phyloP scores from a whole-genome alignment of 2,329 filamentous ascomycete genomes.

The Aspergillus calidoustus region DNA sequence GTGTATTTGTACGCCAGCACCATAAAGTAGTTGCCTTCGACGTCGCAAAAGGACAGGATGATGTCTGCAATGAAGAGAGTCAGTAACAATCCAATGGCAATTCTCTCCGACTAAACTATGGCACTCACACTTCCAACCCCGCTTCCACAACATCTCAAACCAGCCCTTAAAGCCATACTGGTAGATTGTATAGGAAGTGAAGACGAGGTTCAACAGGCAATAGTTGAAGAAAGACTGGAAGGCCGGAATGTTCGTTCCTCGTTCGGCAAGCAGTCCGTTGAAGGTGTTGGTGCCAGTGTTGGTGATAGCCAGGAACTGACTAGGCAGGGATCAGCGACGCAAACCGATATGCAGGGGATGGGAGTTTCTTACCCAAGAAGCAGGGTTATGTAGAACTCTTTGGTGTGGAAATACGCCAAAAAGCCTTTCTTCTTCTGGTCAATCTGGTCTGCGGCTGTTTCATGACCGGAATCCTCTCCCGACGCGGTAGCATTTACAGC shows the following conservation, averaged over 20 bases:
- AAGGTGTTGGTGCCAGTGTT: slow-evolving; percentile 95
- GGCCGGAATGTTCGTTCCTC: slow-evolving; percentile 81
- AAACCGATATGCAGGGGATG: not conserved
- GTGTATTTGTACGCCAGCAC: slow-evolving; percentile 93
- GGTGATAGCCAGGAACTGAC: slow-evolving; percentile 82
- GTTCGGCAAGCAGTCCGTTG: slow-evolving; percentile 70
- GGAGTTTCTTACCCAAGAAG: slow-evolving; percentile 64
- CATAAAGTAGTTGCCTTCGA: slow-evolving; percentile 97
- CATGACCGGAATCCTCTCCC: slow-evolving; percentile 22
- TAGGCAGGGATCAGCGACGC: slow-evolving; percentile 32
- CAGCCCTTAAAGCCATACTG: slow-evolving; percentile 77
- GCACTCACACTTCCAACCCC: slow-evolving; percentile 79
- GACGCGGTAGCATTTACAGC: slow-evolving; percentile 21
- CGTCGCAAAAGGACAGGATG: slow-evolving; percentile 89
- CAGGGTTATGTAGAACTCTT: slow-evolving; percentile 86
- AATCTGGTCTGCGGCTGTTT: slow-evolving; percentile 42
- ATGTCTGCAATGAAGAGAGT: slow-evolving; percentile 57
- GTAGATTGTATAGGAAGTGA: slow-evolving; percentile 78
- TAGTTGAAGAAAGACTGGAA: slow-evolving; percentile 98
- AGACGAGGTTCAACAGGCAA: slow-evolving; percentile 78
- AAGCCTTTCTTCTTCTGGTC: slow-evolving; percentile 53
- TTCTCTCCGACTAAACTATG: not conserved
- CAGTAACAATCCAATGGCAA: slow-evolving; percentile 1
- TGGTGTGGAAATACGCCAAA: slow-evolving; percentile 76
- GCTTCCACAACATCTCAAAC: slow-evolving; percentile 63